These are phyloP conservation scores for Mortierella sp. DNA, from an alignment of 371 early-diverging fungal genomes.

Conservation along the genomic window DNA sequence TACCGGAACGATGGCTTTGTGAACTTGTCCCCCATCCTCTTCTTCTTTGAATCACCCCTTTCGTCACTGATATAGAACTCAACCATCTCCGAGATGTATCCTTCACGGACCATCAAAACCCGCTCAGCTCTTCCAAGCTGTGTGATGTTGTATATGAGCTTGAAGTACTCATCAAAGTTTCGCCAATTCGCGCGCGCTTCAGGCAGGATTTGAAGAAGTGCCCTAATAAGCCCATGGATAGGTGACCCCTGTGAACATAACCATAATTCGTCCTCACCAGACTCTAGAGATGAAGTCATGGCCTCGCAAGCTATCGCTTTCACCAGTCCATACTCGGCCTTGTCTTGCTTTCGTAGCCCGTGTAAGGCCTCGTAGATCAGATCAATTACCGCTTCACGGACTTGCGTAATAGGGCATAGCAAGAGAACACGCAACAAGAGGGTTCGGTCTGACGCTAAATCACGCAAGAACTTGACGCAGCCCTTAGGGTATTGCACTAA, in stretches of 20 bases:
- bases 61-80: constrained; percentile 60
- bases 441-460: constrained; percentile 11
- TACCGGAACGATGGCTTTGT: constrained; percentile 58
- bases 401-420: constrained; percentile 40
- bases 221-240: constrained; percentile 32
- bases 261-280: constrained; percentile 18
- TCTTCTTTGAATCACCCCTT: constrained; percentile 41
- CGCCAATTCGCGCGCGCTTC: constrained; percentile 59
- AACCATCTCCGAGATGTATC: constrained; percentile 49
- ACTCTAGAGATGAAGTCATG: constrained; percentile 4
- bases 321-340: constrained; percentile 24
- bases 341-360: constrained; percentile 26
- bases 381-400: constrained; percentile 46
- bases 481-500: constrained; percentile 29
- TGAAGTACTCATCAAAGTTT: constrained; percentile 63
- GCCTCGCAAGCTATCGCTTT: constrained; percentile 1
- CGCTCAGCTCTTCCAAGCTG: constrained; percentile 70
- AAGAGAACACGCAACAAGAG: constrained; percentile 34
- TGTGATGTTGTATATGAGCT: constrained; percentile 62
- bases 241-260: constrained; percentile 28
- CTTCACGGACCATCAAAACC: constrained; percentile 44
- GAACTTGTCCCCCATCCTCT: constrained; percentile 62
- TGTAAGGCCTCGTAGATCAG: constrained; percentile 39
- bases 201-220: constrained; percentile 40
- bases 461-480: constrained; percentile 31